A percentile compares a stretch with the other conserved stretches of the same genome.
phyloP scores from a whole-genome alignment of 805 yeast species.

The Metschnikowia dekortorum region DNA sequence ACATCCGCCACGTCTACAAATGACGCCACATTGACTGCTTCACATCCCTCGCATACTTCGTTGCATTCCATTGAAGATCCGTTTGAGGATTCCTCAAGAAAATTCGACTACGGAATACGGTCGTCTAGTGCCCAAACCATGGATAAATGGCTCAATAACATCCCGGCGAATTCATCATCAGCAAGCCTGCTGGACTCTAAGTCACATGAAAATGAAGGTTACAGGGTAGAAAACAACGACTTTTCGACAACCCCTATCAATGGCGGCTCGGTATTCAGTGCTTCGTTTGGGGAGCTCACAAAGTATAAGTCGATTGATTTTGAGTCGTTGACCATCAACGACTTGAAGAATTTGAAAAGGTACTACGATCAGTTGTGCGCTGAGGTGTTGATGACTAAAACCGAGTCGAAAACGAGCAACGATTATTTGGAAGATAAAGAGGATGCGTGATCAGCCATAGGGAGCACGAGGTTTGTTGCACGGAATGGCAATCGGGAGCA shows the following conservation, averaged over 20 bases:
- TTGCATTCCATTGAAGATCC: slow-evolving; percentile 30
- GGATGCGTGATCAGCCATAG: neutral
- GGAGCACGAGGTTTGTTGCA: neutral
- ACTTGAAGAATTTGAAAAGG: slow-evolving; percentile 28
- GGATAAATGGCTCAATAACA: slow-evolving; percentile 42
- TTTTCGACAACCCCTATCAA: slow-evolving; percentile 13
- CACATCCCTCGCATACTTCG: slow-evolving; percentile 25
- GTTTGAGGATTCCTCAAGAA: slow-evolving; percentile 12
- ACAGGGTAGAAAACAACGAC: slow-evolving; percentile 7
- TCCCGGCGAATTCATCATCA: slow-evolving; percentile 16
- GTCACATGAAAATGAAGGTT: neutral
- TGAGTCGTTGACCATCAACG: slow-evolving; percentile 33
- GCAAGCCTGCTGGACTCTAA: slow-evolving; percentile 1
- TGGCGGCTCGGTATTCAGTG: slow-evolving; percentile 22
- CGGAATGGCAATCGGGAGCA: too few species aligned
- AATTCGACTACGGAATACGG: slow-evolving; percentile 30
- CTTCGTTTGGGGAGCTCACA: slow-evolving; percentile 24
- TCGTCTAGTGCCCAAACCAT: slow-evolving; percentile 38
- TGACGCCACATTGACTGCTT: neutral
- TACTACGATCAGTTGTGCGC: slow-evolving; percentile 38
- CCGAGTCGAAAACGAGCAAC: slow-evolving; percentile 15
- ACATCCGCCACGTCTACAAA: slow-evolving; percentile 5
- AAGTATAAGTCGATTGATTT: slow-evolving; percentile 32
- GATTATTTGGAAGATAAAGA: slow-evolving; percentile 8
- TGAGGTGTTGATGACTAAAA: slow-evolving; percentile 12